Conservation (phyloP, 148 eudicot genomes). For the Hydrangea macrophylla region DNA sequence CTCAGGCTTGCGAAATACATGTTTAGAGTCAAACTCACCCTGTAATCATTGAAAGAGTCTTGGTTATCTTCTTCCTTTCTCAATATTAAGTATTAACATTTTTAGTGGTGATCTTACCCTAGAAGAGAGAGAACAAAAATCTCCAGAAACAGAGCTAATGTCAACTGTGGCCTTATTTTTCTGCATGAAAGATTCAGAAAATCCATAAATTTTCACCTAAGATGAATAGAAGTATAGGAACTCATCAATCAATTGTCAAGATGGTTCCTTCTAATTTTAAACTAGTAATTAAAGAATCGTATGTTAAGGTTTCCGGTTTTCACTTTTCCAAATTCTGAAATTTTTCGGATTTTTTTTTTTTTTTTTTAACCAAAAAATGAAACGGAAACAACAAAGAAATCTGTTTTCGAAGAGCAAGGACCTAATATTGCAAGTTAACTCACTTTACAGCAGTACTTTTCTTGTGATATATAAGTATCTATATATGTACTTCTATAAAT, state of each 20-base stretch:
- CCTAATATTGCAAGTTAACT: too few species aligned
- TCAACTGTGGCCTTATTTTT: conserved; percentile 65
- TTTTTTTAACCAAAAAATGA: too few species aligned
- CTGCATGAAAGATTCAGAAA: conserved; percentile 37
- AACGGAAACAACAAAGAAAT: too few species aligned
- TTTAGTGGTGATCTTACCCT: conserved; percentile 46
- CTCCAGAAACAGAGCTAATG: conserved; percentile 51
- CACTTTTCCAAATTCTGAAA: too few species aligned
- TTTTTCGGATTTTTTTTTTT: too few species aligned
- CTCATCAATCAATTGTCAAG: not conserved
- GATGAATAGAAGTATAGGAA: not conserved
- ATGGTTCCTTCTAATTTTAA: too few species aligned
- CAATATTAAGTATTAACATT: not conserved
- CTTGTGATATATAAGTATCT: too few species aligned
- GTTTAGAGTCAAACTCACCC: conserved; percentile 72
- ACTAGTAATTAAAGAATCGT: too few species aligned
- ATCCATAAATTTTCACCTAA: not conserved
- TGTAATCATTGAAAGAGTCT: conserved; percentile 21
- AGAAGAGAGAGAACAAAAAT: conserved; percentile 67
- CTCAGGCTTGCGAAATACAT: conserved; percentile 75
- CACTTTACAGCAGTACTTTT: too few species aligned
- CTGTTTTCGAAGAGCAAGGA: too few species aligned
- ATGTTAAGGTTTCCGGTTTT: too few species aligned
- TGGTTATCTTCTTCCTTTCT: not conserved
- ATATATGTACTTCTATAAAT: too few species aligned